Evolutionary conservation across 805 yeast genomes (phyloP), one percentile per base, ranked within the genome.

Genomic region (Candida qinlingensis): DNA sequence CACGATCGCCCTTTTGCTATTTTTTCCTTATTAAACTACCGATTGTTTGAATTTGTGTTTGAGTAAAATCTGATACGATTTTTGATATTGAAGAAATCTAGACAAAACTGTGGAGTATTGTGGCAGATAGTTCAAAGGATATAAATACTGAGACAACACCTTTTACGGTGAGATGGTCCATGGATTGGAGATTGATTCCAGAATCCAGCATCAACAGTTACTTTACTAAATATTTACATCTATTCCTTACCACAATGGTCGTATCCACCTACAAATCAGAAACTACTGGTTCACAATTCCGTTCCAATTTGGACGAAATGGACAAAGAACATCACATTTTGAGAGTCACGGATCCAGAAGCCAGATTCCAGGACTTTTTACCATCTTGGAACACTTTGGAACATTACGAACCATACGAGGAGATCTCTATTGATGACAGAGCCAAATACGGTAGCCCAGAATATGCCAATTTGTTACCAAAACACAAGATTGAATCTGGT

Each of bases 291-390:
- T 50, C 53, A 25, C 50, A 50, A 13, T 47, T 50, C 38, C 48
- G 48, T 36, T 37, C 35, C 3, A 44, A 47, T 30, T 29, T 48
- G n/a, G 51, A 45, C 36, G 11, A 5, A 5, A 29, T 29, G 7
- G 50, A 45, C 26, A 27, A 37, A 3, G 27, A 38, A 6, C 29
- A 41, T 19, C 51, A 44, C 39, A 29, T 44, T 12, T 13, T 50
- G n/a, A 44, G 47, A 42, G 41, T 46, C 12, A 28, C 34, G 34
- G 53, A 50, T 42, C 44, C 48, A 12, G 52, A 49, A 37, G 53
- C 61, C 3, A 47, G 63, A 45, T 59, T 53, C 36, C 58, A 58
- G 9, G 59, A 59, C 37, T 71, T 72, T 44, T 57, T 60, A 43
- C 65, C 63, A n/a, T 52, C 56, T 10, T 61, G 65, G 63, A 55